Percentiles rank a stretch among this genome's conserved stretches.
phyloP scores from a whole-genome alignment of 2,329 filamentous ascomycete genomes.

The Colletotrichum horii region DNA sequence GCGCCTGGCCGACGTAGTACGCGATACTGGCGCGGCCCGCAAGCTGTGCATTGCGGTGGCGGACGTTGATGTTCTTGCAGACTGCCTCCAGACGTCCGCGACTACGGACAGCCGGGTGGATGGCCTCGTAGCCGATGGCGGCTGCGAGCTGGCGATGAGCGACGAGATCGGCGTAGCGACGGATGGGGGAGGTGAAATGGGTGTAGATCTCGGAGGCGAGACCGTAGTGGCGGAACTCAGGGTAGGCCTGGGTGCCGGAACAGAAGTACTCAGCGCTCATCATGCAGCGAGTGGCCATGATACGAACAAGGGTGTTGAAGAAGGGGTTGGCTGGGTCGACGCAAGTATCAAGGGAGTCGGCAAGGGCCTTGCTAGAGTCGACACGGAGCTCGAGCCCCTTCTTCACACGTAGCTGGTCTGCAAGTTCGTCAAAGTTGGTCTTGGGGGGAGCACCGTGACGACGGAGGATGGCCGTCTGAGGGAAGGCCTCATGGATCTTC shows the following conservation, averaged over 20 bases:
- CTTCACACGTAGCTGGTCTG: slow-evolving; percentile 89
- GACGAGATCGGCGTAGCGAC: slow-evolving; percentile 95
- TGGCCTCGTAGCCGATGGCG: slow-evolving; percentile 88
- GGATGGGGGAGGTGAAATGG: slow-evolving; percentile 96
- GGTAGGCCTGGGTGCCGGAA: slow-evolving; percentile 88
- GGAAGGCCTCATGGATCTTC: slow-evolving; percentile 90
- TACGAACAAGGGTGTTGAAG: slow-evolving; percentile 97
- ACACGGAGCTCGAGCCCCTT: slow-evolving; percentile 79
- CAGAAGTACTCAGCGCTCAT: slow-evolving; percentile 99
- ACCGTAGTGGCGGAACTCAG: slow-evolving; percentile 96
- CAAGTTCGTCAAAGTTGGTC: slow-evolving; percentile 94
- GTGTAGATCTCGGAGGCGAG: slow-evolving; percentile 97
- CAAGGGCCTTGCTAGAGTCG: slow-evolving; percentile 90
- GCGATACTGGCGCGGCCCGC: slow-evolving; percentile 93
- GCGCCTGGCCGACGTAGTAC: slow-evolving; percentile 96
- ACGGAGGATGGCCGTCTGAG: slow-evolving; percentile 91
- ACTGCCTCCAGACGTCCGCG: slow-evolving; percentile 88
- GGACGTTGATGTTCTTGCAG: slow-evolving; percentile 97
- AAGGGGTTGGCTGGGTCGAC: slow-evolving; percentile 83
- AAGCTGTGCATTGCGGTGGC: slow-evolving; percentile 96
- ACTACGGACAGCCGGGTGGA: slow-evolving; percentile 82
- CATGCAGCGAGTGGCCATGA: slow-evolving; percentile 98
- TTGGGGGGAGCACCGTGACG: slow-evolving; percentile 92
- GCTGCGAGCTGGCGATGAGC: slow-evolving; percentile 94
- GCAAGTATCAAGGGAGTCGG: slow-evolving; percentile 88